phyloP scores from a whole-genome alignment of 192 early-diverging fungal species.

The Podila clonocystis region DNA sequence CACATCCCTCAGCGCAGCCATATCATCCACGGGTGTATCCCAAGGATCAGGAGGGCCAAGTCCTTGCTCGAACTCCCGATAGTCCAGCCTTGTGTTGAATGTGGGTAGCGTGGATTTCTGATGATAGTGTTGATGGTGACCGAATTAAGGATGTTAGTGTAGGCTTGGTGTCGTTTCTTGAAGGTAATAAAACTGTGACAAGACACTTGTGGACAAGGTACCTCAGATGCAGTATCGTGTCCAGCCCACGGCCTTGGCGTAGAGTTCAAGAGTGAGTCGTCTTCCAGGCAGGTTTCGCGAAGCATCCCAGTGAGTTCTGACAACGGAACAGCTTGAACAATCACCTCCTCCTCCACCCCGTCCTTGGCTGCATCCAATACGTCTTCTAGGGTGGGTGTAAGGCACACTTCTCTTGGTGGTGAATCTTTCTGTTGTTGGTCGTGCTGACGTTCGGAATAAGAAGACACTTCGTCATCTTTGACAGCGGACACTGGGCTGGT shows the following conservation, averaged over 20 bases:
- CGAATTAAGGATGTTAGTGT: neutral
- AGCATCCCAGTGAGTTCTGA: slow-evolving; percentile 45
- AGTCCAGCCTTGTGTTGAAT: slow-evolving; percentile 56
- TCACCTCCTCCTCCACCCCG: slow-evolving; percentile 32
- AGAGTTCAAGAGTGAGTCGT: slow-evolving; percentile 15
- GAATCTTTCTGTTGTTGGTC: neutral
- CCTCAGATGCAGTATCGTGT: slow-evolving; percentile 24
- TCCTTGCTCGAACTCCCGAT: slow-evolving; percentile 73
- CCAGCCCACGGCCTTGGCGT: slow-evolving; percentile 26
- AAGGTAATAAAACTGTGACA: neutral
- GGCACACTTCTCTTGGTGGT: neutral
- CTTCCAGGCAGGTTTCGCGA: slow-evolving; percentile 36
- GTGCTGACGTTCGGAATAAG: neutral
- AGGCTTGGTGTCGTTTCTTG: neutral
- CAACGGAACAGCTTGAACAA: slow-evolving; percentile 43
- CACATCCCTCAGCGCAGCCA: slow-evolving; percentile 63
- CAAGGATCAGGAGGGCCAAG: slow-evolving; percentile 70
- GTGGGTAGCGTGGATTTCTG: slow-evolving; percentile 36
- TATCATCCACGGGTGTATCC: slow-evolving; percentile 67
- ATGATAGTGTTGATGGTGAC: too few species aligned
- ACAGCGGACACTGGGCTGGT: neutral
- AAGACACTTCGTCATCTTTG: neutral
- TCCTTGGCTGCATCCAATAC: neutral
- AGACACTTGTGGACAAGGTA: neutral
- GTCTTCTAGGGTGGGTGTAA: neutral